Percentiles rank a stretch among this genome's conserved stretches.
Evolutionary conservation across 73 alveolate species (phyloP).

Genomic region (Paramecium tetraurelia): DNA sequence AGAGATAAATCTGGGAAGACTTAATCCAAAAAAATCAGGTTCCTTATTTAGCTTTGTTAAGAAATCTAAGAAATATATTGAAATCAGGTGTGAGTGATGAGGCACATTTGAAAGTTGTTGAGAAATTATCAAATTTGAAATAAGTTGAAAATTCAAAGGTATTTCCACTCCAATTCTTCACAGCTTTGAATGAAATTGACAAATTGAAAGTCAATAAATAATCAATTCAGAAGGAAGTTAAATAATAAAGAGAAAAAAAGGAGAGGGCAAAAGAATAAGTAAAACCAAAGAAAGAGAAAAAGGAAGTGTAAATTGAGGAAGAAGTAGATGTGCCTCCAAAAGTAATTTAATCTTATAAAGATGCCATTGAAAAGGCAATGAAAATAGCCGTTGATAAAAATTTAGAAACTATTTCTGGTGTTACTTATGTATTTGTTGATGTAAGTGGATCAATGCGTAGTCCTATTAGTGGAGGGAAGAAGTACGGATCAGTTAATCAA

Average conservation of each 20-base stretch:
- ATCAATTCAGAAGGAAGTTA: not conserved
- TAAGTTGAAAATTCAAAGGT: not conserved
- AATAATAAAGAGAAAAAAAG: not conserved
- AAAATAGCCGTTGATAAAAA: constrained; percentile 56
- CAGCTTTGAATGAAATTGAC: constrained; percentile 8
- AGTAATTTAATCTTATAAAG: not conserved
- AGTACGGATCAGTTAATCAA: not conserved
- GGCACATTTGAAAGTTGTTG: not conserved
- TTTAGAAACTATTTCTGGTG: not conserved
- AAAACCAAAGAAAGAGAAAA: not conserved
- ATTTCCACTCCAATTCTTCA: constrained; percentile 46
- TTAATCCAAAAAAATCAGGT: constrained; percentile 9
- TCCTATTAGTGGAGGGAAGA: constrained; percentile 59
- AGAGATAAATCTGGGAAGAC: constrained; percentile 63
- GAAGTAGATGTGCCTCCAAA: not conserved
- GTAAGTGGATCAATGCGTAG: constrained; percentile 17
- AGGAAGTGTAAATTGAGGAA: not conserved
- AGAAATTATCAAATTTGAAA: not conserved
- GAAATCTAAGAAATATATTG: constrained; percentile 64
- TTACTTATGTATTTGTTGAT: not conserved
- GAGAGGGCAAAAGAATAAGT: not conserved
- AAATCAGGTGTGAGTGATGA: constrained; percentile 51
- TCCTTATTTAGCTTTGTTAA: constrained; percentile 64
- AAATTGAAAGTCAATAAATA: not conserved
- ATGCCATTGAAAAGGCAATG: constrained; percentile 46